Conservation (phyloP, 345 rosid species). For the Capsella bursapastoris region DNA sequence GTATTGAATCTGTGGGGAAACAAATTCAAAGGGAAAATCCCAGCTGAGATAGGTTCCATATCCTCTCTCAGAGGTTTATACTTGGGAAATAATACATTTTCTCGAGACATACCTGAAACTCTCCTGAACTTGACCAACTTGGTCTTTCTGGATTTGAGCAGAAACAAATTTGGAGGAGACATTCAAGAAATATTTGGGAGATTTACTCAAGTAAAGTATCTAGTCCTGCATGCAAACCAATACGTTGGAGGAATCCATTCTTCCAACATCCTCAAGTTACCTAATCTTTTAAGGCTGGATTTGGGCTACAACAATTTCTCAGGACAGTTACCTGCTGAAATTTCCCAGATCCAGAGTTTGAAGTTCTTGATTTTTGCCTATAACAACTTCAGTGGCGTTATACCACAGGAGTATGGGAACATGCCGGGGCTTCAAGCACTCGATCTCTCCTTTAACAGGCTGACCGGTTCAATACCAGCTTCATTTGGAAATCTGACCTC, state of each 20-base stretch:
- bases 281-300: constrained; percentile 64
- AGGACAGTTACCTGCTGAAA: constrained; percentile 66
- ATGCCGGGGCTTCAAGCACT: constrained; percentile 67
- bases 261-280: constrained; percentile 71
- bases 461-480: constrained; percentile 69
- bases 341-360: constrained; percentile 60
- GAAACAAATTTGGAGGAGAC: constrained; percentile 64
- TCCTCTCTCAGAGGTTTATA: constrained; percentile 61
- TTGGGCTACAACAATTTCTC: constrained; percentile 77
- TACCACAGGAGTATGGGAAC: constrained; percentile 76
- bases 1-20: constrained; percentile 71
- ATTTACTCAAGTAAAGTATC: constrained; percentile 64
- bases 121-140: constrained; percentile 61
- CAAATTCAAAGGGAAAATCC: constrained; percentile 62
- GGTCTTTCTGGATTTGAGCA: constrained; percentile 73
- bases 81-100: constrained; percentile 74
- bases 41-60: constrained; percentile 66
- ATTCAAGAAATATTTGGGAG: constrained; percentile 75
- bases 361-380: constrained; percentile 66
- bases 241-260: constrained; percentile 66
- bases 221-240: constrained; percentile 62
- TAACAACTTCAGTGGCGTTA: constrained; percentile 66
- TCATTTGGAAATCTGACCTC: constrained; percentile 69
- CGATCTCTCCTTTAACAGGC: constrained; percentile 81
- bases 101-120: constrained; percentile 64